Conservation (phyloP, 2,329 filamentous ascomycete genomes). For the Cladorrhinum sp. region DNA sequence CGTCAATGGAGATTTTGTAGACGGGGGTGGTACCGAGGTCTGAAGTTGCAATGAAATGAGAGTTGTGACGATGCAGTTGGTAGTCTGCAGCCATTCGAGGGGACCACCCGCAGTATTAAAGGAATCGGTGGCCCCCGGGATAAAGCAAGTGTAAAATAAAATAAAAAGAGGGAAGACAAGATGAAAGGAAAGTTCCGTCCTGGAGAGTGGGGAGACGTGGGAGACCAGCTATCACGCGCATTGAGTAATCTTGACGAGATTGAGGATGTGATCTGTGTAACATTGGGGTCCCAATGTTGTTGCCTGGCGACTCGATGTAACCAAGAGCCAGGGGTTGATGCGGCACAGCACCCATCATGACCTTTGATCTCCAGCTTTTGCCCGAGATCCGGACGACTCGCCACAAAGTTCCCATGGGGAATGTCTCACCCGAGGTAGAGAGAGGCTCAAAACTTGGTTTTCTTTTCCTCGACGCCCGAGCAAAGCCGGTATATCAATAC, state of each 20-base stretch:
- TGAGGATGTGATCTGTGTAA: neutral
- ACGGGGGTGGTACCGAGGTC: too few species aligned
- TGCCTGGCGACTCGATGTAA: neutral
- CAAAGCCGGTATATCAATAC: neutral
- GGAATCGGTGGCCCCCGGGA: too few species aligned
- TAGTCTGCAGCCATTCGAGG: too few species aligned
- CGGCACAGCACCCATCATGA: neutral
- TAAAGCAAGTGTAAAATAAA: neutral
- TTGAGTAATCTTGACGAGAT: neutral
- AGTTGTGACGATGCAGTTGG: too few species aligned
- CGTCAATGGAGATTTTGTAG: too few species aligned
- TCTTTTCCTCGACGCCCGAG: neutral
- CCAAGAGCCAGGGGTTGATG: neutral
- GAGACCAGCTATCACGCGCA: neutral
- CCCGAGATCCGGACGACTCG: neutral
- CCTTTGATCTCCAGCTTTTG: neutral
- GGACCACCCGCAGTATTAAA: too few species aligned
- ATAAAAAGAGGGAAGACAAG: neutral
- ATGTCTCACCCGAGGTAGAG: neutral
- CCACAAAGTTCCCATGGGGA: neutral
- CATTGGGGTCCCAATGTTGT: neutral
- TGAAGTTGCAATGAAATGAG: too few species aligned
- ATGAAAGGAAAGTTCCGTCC: too few species aligned
- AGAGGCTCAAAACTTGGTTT: neutral
- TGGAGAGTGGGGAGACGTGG: too few species aligned